Base-by-base conservation (phyloP, 2,329 filamentous ascomycete species). In the Botrytis medusae region DNA sequence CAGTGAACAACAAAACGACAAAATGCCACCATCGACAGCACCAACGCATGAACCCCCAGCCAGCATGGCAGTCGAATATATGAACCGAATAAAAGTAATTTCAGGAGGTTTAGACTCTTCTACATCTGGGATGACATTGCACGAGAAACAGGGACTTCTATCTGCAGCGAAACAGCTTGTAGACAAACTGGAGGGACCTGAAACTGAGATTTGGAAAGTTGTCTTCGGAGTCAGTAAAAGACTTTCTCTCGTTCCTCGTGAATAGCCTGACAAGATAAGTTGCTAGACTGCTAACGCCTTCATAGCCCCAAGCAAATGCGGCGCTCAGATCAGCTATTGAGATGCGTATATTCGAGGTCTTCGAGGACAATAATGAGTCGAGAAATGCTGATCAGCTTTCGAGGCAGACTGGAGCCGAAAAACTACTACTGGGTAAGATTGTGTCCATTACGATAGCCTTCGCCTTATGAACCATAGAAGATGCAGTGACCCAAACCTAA, bases 331-430 rank as follows among this genome's bases (percentile, higher is more conserved):
- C 46, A 8, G 48, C 51, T 10, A 69, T 69, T 44, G 46, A 57
- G 40, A 69, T 69, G 22, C 40, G 51, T 40, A 69, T 69, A n/a
- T 48, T 69, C 25, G 54, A 69, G n/a, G 67, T 69, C n/a, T 69
- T 44, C 25, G 54, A 37, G 5, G 40, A 7, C 16, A 44, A 44
- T 44, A 20, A 4, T 29, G 25, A 46, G 34, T 22, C 34, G 3
- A 48, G 3, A 69, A 60, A 40, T 32, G 67, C 54, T 46, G 44
- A n/a, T 25, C 12, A 61, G 37, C 40, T 61, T 14, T 40, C 67
- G 16, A n/a, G n/a, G 40, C 40, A 69, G 54, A 69, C 54, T 6
- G 37, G n/a, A 20, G 67, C 22, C 4, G 54, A 60, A 12, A 69
- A 61, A 60, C n/a, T 48, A 25, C 40, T 69, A 12, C 7, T 48